phyloP scores from a whole-genome alignment of 208 protist genomes.

The Phytomonas francai region DNA sequence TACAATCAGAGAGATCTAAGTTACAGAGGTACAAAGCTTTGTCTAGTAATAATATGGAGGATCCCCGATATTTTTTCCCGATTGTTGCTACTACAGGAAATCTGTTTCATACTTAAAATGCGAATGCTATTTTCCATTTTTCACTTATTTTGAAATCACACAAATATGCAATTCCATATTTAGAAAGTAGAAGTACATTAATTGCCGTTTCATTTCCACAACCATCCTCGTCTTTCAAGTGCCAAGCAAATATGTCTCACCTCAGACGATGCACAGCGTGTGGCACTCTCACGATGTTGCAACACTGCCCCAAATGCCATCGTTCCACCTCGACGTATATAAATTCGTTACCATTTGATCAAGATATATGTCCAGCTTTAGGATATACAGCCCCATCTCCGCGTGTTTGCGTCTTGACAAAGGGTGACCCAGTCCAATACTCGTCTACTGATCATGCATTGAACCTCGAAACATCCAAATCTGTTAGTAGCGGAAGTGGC shows the following conservation, averaged over 20 bases:
- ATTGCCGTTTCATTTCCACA: not conserved
- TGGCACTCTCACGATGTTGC: slow-evolving; percentile 31
- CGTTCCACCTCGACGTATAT: slow-evolving; percentile 15
- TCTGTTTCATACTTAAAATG: not conserved
- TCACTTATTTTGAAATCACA: not conserved
- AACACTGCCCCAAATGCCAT: slow-evolving; percentile 30
- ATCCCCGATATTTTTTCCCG: not conserved
- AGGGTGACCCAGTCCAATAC: not conserved
- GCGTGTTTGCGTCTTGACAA: not conserved
- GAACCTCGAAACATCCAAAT: not conserved
- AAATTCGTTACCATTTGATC: not conserved
- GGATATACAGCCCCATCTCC: not conserved
- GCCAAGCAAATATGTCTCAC: slow-evolving; percentile 10
- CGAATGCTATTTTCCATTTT: not conserved
- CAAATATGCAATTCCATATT: not conserved
- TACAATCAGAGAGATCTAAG: not conserved
- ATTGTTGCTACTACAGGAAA: not conserved
- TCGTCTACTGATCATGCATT: not conserved
- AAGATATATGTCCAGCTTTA: not conserved
- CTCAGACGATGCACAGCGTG: slow-evolving; percentile 20
- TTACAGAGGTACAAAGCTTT: not conserved
- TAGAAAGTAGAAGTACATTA: not conserved
- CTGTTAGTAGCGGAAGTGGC: no score
- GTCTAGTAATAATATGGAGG: not conserved
- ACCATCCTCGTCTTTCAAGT: not conserved